Percentiles rank a stretch among this genome's conserved stretches.
These are phyloP conservation scores for Ascochyta viciae-villosae DNA, from an alignment of 2,329 filamentous ascomycete genomes.

Conservation along the genomic window DNA sequence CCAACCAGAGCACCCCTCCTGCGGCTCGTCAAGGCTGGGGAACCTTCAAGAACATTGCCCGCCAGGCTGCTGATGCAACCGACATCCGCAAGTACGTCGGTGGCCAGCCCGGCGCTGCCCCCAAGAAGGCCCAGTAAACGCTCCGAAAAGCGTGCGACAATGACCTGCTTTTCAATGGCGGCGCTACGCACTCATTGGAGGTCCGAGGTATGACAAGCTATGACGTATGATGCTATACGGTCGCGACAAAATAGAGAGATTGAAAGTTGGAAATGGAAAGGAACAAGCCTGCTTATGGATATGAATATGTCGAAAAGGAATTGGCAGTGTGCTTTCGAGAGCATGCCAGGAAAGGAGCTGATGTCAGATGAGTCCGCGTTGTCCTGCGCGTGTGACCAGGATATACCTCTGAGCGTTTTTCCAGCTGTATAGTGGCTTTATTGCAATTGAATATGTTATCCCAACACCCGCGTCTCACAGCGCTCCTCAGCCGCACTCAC, in stretches of 20 bases:
- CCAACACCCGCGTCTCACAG: neutral
- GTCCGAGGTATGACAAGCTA: conserved; percentile 29
- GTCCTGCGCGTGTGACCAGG: conserved; percentile 1
- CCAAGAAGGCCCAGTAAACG: conserved; percentile 68
- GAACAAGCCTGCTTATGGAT: neutral
- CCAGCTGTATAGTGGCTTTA: conserved; percentile 19
- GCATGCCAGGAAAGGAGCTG: neutral
- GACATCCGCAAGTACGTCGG: conserved; percentile 77
- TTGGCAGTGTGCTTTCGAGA: neutral
- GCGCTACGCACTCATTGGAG: conserved; percentile 22
- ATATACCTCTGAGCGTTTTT: conserved; percentile 20
- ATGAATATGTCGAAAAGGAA: neutral
- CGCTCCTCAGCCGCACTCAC: conserved; percentile 2
- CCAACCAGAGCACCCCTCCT: conserved; percentile 86
- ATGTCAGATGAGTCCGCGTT: conserved; percentile 10
- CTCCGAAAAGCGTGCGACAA: conserved; percentile 18
- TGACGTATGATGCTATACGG: conserved; percentile 29
- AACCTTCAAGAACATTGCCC: conserved; percentile 72
- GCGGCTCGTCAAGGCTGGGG: conserved; percentile 82
- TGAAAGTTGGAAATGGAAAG: neutral
- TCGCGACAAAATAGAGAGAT: conserved; percentile 13
- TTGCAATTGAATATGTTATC: conserved; percentile 17
- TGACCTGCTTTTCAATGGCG: conserved; percentile 23
- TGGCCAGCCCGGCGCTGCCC: conserved; percentile 58
- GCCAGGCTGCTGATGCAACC: conserved; percentile 79